Evolutionary conservation across 2,329 filamentous ascomycete genomes (phyloP).

Genomic region (Fusarium heterosporum): DNA sequence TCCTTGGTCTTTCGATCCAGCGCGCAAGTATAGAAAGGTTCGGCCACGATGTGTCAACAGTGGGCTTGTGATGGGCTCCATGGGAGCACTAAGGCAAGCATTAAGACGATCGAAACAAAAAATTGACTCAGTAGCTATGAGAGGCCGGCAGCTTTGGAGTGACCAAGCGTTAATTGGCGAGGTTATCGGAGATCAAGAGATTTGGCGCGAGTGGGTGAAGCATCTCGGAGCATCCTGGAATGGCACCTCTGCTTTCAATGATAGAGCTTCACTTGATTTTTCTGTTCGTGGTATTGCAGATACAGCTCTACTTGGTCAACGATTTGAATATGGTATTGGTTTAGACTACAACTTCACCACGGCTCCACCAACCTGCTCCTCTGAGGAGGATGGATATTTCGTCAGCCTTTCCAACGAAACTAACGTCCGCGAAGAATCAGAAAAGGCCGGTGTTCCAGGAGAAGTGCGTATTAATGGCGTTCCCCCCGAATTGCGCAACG

Average conservation of each 20-base stretch:
- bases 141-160: constrained; percentile 54
- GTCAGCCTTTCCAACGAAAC: constrained; percentile 46
- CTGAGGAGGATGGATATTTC: constrained; percentile 54
- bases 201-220: constrained; percentile 52
- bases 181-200: constrained; percentile 55
- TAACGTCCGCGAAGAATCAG: constrained; percentile 42
- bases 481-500: constrained; percentile 45
- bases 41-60: constrained; percentile 53
- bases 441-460: constrained; percentile 49
- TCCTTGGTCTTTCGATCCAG: constrained; percentile 47
- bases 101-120: constrained; percentile 48
- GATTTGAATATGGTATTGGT: constrained; percentile 56
- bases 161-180: constrained; percentile 55
- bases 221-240: constrained; percentile 50
- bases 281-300: constrained; percentile 46
- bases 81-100: constrained; percentile 45
- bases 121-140: constrained; percentile 43
- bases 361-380: constrained; percentile 52
- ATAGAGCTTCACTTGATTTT: constrained; percentile 16
- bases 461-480: constrained; percentile 46
- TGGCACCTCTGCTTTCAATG: constrained; percentile 38
- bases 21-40: constrained; percentile 50
- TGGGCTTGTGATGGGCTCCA: constrained; percentile 53
- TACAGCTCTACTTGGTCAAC: constrained; percentile 45
- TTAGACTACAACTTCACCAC: constrained; percentile 55